Evolutionary conservation across 2,329 filamentous ascomycete genomes (phyloP).

Genomic region (Monilinia fructicola): DNA sequence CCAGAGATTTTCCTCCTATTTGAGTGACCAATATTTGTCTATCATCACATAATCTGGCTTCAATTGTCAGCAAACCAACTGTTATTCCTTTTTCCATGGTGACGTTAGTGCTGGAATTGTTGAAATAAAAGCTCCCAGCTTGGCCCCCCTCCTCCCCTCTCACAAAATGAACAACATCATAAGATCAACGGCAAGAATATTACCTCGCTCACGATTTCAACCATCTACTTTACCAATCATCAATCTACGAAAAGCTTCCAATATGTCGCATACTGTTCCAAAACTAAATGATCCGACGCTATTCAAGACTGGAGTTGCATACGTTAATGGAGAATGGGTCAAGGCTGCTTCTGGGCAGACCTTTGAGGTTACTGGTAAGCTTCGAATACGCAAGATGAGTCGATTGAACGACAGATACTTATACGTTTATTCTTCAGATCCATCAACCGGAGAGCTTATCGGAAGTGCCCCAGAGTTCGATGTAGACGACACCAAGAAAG

Average conservation of each 20-base stretch:
- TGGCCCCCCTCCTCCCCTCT: background rate
- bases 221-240: constrained; percentile 32
- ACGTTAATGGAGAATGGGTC: constrained; percentile 93
- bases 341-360: constrained; percentile 83
- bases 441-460: constrained; percentile 76
- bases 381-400: background rate
- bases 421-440: constrained; percentile 74
- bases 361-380: constrained; percentile 74
- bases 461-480: constrained; percentile 85
- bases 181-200: constrained; percentile 31
- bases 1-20: background rate
- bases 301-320: constrained; percentile 77
- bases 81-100: constrained; percentile 13
- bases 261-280: constrained; percentile 37
- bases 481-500: constrained; percentile 71
- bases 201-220: constrained; percentile 35
- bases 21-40: background rate
- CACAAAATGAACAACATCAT: constrained; percentile 34
- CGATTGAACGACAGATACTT: constrained; percentile 8
- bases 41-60: background rate
- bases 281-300: constrained; percentile 78
- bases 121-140: constrained; percentile 15
- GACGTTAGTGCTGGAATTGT: constrained; percentile 11
- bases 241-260: constrained; percentile 31
- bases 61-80: constrained; percentile 18